Base-by-base conservation (phyloP, 2,329 filamentous ascomycete species). In the Phoma sp. region DNA sequence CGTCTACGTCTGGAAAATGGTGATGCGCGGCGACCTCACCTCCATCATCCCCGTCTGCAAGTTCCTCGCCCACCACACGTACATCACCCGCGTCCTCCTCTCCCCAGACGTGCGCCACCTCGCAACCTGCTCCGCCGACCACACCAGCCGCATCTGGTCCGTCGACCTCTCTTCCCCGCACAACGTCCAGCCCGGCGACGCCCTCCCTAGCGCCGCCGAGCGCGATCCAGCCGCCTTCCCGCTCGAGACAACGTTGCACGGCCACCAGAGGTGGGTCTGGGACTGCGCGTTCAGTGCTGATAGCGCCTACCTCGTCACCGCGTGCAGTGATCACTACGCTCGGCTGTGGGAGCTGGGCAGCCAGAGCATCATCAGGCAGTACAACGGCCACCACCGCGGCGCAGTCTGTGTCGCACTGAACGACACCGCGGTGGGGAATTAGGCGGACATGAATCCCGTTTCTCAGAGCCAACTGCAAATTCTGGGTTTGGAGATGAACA, bases 181-280 rank as follows among this genome's bases (percentile, higher is more conserved):
- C 59, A 76, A 76, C 50, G 64, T 70, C 19, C 65, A 61, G 13
- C 64, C 67, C 7, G 60, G 60, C 39, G 72, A 74, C 59, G 64
- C 71, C 15, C 60, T 75, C 1, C 73, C 72, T 0, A 43, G 55
- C 19, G 71, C 69, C n/a, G 62, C 64, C 19, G 75, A 77, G 22
- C 71, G 74, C 47, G 74, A 76, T 69, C 77, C 72, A 8, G 85
- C 82, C 74, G 88, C 82, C 37, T 95, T 91, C 65, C 89, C 88
- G 9, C 84, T 96, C 19, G 91, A 96, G 76, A 92, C 92, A 2
- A 96, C 92, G 1, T 84, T 97, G 1, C 90, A 90, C 21, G 91
- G 90, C 50, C 93, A 97, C 77, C 93, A 97, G 78, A 88, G 93
- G 49, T 97, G 93, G 93, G 93, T 97, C 1, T 97, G 93, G 93